phyloP scores from a whole-genome alignment of 192 early-diverging fungal species.

The Obelidium mucronatum region DNA sequence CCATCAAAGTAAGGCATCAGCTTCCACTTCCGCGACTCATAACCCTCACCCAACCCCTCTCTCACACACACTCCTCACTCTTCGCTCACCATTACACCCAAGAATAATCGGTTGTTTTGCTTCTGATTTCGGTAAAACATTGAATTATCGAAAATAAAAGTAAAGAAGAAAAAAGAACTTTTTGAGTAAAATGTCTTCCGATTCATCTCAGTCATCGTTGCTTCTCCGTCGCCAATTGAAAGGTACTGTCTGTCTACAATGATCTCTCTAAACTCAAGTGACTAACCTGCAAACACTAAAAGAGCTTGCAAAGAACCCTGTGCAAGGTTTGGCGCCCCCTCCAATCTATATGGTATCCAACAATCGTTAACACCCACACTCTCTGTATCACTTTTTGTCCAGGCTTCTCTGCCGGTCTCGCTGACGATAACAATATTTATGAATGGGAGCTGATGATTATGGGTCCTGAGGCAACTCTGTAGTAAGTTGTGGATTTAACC shows the following conservation, averaged over 20 bases:
- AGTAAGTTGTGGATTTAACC: constrained; percentile 73
- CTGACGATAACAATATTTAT: constrained; percentile 83
- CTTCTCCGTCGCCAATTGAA: constrained; percentile 49
- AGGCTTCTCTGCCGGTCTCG: constrained; percentile 91
- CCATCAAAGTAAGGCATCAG: neutral
- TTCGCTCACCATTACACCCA: constrained; percentile 1
- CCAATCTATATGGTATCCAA: neutral
- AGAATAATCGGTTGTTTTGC: neutral
- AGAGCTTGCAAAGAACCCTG: constrained; percentile 80
- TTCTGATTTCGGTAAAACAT: neutral
- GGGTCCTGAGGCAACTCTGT: constrained; percentile 85
- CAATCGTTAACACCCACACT: neutral
- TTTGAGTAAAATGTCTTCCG: neutral
- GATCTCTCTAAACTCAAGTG: neutral
- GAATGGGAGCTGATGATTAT: constrained; percentile 92
- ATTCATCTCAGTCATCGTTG: constrained; percentile 23
- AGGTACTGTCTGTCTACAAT: constrained; percentile 22
- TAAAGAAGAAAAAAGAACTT: neutral
- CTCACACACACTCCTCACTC: too few species aligned
- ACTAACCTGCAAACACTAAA: constrained; percentile 17
- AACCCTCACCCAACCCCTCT: neutral
- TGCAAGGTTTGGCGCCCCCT: constrained; percentile 46
- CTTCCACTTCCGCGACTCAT: neutral
- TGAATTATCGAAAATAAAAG: neutral
- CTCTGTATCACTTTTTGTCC: constrained; percentile 6